A percentile compares a stretch with the other conserved stretches of the same genome.
These are phyloP conservation scores for Colletotrichum sp. DNA, from an alignment of 2,329 filamentous ascomycete genomes.

Conservation along the genomic window DNA sequence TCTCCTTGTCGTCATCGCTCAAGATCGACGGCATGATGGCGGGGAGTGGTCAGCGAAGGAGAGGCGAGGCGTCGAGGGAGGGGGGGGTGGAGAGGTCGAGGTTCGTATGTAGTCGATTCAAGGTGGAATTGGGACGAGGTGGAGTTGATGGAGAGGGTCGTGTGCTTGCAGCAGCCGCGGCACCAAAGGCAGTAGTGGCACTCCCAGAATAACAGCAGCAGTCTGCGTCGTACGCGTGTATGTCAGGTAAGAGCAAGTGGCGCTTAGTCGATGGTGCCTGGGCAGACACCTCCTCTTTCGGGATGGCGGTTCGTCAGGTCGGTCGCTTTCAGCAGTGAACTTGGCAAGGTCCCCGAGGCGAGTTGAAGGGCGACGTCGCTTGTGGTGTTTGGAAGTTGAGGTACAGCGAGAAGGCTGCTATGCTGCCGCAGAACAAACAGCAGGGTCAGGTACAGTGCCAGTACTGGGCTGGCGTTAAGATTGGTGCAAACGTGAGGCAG, in stretches of 20 bases:
- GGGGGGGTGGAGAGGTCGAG: constrained; percentile 1
- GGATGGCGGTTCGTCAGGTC: constrained; percentile 13
- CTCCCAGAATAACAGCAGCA: background rate
- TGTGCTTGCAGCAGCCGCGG: constrained; percentile 16
- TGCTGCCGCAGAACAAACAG: background rate
- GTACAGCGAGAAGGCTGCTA: background rate
- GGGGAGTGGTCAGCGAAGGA: constrained; percentile 2
- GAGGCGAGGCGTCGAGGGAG: background rate
- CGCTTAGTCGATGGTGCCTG: constrained; percentile 15
- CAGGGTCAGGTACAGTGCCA: background rate
- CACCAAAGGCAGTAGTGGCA: constrained; percentile 8
- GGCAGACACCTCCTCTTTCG: constrained; percentile 17
- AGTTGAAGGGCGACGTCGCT: constrained; percentile 3
- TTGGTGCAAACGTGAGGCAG: background rate
- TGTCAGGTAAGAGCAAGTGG: constrained; percentile 6
- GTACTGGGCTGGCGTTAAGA: background rate
- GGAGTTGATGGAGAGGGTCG: constrained; percentile 10
- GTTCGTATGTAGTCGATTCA: constrained; percentile 17
- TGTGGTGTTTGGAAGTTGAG: background rate
- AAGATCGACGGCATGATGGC: constrained; percentile 69
- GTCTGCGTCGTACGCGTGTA: constrained; percentile 17
- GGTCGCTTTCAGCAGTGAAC: constrained; percentile 14
- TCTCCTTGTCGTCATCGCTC: constrained; percentile 93
- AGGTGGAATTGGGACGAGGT: constrained; percentile 19
- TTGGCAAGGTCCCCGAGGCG: background rate